phyloP scores from a whole-genome alignment of 805 yeast species.

The Myxozyma neglecta region DNA sequence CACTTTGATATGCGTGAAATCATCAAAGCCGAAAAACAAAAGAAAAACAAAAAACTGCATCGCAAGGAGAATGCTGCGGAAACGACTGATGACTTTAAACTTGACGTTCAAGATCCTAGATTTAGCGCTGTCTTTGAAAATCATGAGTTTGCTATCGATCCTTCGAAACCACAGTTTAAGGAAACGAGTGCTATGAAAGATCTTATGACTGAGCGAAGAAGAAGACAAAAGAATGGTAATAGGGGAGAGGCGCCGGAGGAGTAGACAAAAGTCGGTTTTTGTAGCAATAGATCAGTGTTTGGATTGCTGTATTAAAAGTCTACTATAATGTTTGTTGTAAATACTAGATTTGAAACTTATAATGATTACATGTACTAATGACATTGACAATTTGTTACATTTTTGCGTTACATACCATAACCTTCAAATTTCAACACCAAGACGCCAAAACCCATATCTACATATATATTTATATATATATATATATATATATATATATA shows the following conservation, averaged over 20 bases:
- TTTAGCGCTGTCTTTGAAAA: constrained; percentile 79
- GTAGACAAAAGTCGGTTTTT: not conserved
- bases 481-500: not conserved
- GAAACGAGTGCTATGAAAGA: constrained; percentile 84
- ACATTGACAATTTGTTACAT: too few species aligned
- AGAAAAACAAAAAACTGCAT: constrained; percentile 30
- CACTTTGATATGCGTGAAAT: constrained; percentile 83
- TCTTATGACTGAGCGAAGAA: constrained; percentile 67
- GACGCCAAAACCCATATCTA: too few species aligned
- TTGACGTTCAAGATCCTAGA: constrained; percentile 80
- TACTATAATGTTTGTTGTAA: too few species aligned
- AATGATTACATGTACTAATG: too few species aligned
- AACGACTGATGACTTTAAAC: constrained; percentile 54
- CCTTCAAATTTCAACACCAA: too few species aligned
- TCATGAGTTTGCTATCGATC: constrained; percentile 92
- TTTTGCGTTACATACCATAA: too few species aligned
- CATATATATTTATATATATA: too few species aligned
- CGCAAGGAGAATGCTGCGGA: constrained; percentile 48
- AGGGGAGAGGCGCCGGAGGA: constrained; percentile 2
- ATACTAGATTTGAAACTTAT: too few species aligned
- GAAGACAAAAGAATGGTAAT: constrained; percentile 31
- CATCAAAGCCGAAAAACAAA: constrained; percentile 63
- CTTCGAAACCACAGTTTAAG: constrained; percentile 86
- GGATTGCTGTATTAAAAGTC: too few species aligned
- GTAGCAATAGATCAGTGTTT: not conserved